Evolutionary conservation across 345 rosid genomes (phyloP).

Genomic region (Pugionium cornutum): DNA sequence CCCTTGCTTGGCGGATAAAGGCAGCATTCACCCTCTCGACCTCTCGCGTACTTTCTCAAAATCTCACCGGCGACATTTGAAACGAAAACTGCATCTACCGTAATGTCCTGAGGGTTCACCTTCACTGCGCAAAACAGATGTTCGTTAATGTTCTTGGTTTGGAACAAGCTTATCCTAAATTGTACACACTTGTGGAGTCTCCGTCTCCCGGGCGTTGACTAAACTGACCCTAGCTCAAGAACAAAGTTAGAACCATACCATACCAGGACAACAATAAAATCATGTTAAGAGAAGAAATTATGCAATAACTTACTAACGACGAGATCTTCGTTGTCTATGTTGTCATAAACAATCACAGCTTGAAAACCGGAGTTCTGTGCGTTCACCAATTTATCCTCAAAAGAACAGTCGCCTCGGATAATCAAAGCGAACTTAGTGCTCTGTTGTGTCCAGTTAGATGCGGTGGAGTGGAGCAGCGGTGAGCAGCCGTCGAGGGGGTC

Average conservation of each 20-base stretch:
- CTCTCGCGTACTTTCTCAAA: slow-evolving; percentile 50
- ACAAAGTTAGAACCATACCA: slow-evolving; percentile 1
- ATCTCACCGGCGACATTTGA: slow-evolving; percentile 54
- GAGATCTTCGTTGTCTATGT: slow-evolving; percentile 51
- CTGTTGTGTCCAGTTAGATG: slow-evolving; percentile 38
- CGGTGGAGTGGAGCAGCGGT: slow-evolving; percentile 37
- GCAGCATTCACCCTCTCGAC: slow-evolving; percentile 59
- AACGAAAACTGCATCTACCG: slow-evolving; percentile 61
- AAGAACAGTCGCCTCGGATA: slow-evolving; percentile 62
- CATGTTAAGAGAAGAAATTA: not conserved
- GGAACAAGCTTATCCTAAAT: not conserved
- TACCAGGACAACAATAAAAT: no score
- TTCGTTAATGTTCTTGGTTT: not conserved
- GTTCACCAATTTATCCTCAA: slow-evolving; percentile 59
- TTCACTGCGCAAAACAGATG: slow-evolving; percentile 53
- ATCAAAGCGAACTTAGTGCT: slow-evolving; percentile 50
- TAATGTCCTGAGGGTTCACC: slow-evolving; percentile 50
- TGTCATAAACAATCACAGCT: slow-evolving; percentile 65
- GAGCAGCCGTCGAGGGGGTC: slow-evolving; percentile 68
- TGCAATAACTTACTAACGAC: slow-evolving; percentile 52
- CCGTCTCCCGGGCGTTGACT: slow-evolving; percentile 3
- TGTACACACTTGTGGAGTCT: not conserved
- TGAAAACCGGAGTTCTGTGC: slow-evolving; percentile 57
- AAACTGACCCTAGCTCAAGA: not conserved
- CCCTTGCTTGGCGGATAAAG: slow-evolving; percentile 43